Evolutionary conservation across 106 monocot species (phyloP), one percentile per base, ranked within the genome.

Genomic region (Dendrobium catenatum): DNA sequence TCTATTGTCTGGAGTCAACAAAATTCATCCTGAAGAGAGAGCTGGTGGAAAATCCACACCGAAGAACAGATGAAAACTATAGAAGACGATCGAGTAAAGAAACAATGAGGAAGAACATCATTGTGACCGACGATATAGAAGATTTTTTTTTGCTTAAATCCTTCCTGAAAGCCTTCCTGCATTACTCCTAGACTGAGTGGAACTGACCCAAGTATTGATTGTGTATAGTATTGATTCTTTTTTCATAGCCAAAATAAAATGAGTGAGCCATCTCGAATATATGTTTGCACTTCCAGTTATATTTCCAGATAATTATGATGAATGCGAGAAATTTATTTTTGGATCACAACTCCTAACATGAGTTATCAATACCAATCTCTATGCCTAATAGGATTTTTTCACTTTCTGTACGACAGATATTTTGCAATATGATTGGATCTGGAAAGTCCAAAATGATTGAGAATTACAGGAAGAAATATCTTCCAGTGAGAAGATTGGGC

Each of bases 401-500:
- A 4, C 42, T 42, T 73, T 2, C 13, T 40, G 9, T 9, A 76
- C 47, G 6, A 76, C 82, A 97, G 96, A 88, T 97, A 77, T 97
- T 97, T 79, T 84, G 78, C 82, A 94, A 88, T 54, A 92, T 97
- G 88, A 24, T 33, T 80, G 89, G 82, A 76, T 82, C 80, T 64
- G 78, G 86, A 77, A 80, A 85, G 47, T 58, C 68, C 29, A 73
- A 84, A 47, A 78, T 75, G 56, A 78, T 87, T 31, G 43, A 84
- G 43, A 74, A 89, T 72, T 92, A 89, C 68, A 83, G 68, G 68
- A 93, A 87, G 79, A 97, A 97, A 76, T 90, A 97, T 80, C 86
- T 80, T 68, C 81, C 84, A 17, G 67, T 82, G 48, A 89, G 88
- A 74, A 80, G 80, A 55, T 86, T 90, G 76, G 81, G 89, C 76